Evolutionary conservation across 805 yeast genomes (phyloP), one percentile per base, ranked within the genome.

Genomic region (Metschnikowia hibisci): DNA sequence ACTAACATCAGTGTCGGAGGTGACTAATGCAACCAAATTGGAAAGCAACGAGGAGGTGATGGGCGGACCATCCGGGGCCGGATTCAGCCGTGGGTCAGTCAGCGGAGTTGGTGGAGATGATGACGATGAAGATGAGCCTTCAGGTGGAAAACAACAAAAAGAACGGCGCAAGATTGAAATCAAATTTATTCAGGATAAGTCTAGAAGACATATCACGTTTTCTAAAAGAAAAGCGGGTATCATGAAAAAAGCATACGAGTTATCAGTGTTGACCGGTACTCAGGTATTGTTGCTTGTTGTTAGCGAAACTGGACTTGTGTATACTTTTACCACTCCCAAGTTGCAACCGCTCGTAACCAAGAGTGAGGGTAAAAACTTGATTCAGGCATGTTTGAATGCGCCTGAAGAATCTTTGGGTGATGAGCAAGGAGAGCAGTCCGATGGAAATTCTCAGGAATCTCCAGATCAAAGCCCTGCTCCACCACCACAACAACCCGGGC

Each of bases 171-270:
- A 91, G 69, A 91, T 91, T 58, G 99, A 93, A 67, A 93, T 93
- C 64, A 87, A 88, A 73, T 93, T 93, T 62, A 93, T 93, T 60
- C 96, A 91, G 71, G 97, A 93, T 67, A 93, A 93, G 71, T 87
- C 96, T 15, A 82, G 99, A 65, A 87, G 99, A 61, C 99, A 93
- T 69, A 95, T 93, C 57, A 93, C 99, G 25, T 93, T 93, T 60
- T 88, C 97, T 42, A 93, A 93, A 72, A 85, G 99, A 69, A 91
- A 91, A 69, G 98, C 96, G 35, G 99, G 99, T 56, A 91, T 93
- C 60, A 93, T 93, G 99, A 93, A 93, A 72, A 93, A 93, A 72
- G 99, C 99, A n/a, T 93, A 91, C 69, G 99, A 93, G 65, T 76
- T 93, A 52, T 85, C 96, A 15, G 98, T 93, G 41, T 77, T 93